Conservation (phyloP, 495 filamentous ascomycete genomes). For the Niebla homalea region DNA sequence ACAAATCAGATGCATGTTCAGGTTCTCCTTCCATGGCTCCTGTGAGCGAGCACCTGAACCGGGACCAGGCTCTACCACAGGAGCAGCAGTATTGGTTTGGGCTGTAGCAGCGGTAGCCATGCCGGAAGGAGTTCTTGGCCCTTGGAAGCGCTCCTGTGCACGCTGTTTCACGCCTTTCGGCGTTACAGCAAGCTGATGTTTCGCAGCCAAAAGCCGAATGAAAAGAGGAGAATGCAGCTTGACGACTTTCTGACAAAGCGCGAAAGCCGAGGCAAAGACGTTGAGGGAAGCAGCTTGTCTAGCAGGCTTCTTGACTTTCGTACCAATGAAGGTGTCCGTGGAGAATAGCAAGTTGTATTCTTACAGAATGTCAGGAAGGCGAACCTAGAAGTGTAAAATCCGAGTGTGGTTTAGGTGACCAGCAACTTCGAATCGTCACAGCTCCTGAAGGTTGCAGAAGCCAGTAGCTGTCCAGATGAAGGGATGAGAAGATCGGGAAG, state of each 20-base stretch:
- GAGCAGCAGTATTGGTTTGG: conserved; percentile 6
- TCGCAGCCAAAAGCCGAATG: conserved; percentile 35
- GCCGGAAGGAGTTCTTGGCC: conserved; percentile 10
- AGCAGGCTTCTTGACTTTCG: conserved; percentile 13
- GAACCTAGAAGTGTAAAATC: not conserved
- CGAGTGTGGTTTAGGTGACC: not conserved
- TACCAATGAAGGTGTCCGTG: conserved; percentile 28
- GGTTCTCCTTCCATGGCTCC: conserved; percentile 55
- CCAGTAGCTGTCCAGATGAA: not conserved
- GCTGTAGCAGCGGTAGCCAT: conserved; percentile 18
- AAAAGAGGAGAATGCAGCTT: conserved; percentile 56
- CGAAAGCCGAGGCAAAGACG: not conserved
- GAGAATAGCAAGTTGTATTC: conserved; percentile 9
- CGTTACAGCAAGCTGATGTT: conserved; percentile 31
- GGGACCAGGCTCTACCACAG: conserved; percentile 18
- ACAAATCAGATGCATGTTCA: conserved; percentile 73
- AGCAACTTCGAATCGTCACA: conserved; percentile 5
- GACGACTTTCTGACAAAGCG: conserved; percentile 25
- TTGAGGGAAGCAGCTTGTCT: not conserved
- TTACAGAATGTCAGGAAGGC: conserved; percentile 22
- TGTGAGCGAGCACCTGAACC: conserved; percentile 7
- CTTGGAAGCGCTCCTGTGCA: conserved; percentile 12
- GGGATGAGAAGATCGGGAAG: not conserved
- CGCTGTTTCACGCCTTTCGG: conserved; percentile 31
- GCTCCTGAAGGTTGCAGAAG: conserved; percentile 7